Conservation (phyloP, 139 green algal species). For the Ulvella scutata region DNA sequence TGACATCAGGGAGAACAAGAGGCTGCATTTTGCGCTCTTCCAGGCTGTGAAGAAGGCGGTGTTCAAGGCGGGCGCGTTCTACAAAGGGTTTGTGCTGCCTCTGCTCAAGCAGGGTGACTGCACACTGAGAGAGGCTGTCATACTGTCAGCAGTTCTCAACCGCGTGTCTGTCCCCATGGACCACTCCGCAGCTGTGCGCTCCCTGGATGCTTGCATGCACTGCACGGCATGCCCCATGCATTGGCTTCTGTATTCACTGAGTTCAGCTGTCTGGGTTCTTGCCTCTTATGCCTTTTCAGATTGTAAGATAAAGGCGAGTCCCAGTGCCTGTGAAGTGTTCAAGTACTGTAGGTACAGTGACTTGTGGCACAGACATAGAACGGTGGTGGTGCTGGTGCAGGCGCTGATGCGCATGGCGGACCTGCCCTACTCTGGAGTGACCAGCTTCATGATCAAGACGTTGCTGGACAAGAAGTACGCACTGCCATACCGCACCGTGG, state of each 20-base stretch:
- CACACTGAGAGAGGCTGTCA: slow-evolving; percentile 89
- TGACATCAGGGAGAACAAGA: slow-evolving; percentile 72
- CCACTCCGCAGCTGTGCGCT: slow-evolving; percentile 66
- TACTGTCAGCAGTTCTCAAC: slow-evolving; percentile 68
- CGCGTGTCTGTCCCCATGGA: slow-evolving; percentile 78
- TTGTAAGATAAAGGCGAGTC: no score
- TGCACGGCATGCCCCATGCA: no score
- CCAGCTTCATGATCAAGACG: slow-evolving; percentile 92
- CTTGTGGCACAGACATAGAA: no score
- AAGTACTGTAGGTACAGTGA: no score
- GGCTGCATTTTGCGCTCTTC: slow-evolving; percentile 94
- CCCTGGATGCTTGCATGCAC: no score
- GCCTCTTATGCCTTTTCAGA: no score
- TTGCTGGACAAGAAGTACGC: slow-evolving; percentile 99
- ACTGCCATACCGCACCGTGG: slow-evolving; percentile 70
- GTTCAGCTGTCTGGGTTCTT: no score
- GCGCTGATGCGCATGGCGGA: slow-evolving; percentile 73
- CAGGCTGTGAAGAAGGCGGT: slow-evolving; percentile 90
- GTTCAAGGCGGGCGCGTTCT: slow-evolving; percentile 97
- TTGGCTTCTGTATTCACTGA: no score
- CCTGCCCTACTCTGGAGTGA: slow-evolving; percentile 87
- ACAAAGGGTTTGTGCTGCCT: slow-evolving; percentile 50
- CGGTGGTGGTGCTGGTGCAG: background rate
- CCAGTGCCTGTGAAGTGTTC: no score
- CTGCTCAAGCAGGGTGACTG: slow-evolving; percentile 30